Percentiles rank a stretch among this genome's conserved stretches.
These are phyloP conservation scores for Cyclotella kingstonii DNA, from an alignment of 108 stramenopile species.

Conservation along the genomic window DNA sequence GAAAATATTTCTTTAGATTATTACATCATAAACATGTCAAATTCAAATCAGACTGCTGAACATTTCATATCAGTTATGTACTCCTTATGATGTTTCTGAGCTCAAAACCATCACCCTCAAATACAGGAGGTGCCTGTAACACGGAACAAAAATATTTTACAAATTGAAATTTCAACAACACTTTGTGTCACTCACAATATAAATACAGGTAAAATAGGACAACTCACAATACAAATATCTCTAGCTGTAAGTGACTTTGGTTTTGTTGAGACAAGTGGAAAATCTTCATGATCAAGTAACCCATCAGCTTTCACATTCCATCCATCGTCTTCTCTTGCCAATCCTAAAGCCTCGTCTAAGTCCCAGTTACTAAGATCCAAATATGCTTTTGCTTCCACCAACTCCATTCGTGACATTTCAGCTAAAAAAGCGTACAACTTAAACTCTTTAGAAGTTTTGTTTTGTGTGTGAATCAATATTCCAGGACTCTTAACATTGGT, in stretches of 20 bases:
- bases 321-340: slow-evolving; percentile 72
- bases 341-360: slow-evolving; percentile 62
- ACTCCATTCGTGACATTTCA: slow-evolving; percentile 54
- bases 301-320: slow-evolving; percentile 45
- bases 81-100: slow-evolving; percentile 28
- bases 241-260: slow-evolving; percentile 37
- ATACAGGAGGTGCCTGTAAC: slow-evolving; percentile 20
- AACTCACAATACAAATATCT: slow-evolving; percentile 30
- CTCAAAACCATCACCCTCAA: slow-evolving; percentile 47
- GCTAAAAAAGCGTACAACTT: slow-evolving; percentile 78
- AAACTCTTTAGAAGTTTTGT: slow-evolving; percentile 76
- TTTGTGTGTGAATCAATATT: slow-evolving; percentile 73
- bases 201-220: slow-evolving; percentile 1
- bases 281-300: not conserved
- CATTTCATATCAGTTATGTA: too few relatives aligned
- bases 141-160: not conserved
- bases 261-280: slow-evolving; percentile 6
- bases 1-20: too few relatives aligned
- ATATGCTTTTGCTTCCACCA: slow-evolving; percentile 70
- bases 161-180: not conserved
- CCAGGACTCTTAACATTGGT: slow-evolving; percentile 11
- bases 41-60: too few relatives aligned
- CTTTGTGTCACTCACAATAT: too few relatives aligned
- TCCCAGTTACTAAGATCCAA: slow-evolving; percentile 81
- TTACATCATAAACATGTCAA: too few relatives aligned